Conservation (phyloP, 2,329 filamentous ascomycete species). For the Pestalotiopsis sp. region DNA sequence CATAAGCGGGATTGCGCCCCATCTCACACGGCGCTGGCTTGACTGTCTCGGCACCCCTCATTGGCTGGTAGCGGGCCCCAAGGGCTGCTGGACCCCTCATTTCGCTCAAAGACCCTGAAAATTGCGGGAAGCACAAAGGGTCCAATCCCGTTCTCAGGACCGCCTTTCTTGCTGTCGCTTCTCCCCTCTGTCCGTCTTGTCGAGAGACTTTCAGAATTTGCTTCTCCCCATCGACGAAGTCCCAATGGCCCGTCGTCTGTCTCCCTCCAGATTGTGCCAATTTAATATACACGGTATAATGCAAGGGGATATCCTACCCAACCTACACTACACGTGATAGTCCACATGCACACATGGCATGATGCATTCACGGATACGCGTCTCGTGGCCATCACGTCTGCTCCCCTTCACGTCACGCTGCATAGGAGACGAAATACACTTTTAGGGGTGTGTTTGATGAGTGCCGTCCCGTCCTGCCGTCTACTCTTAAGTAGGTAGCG, state of each 20-base stretch:
- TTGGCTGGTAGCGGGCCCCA: not conserved
- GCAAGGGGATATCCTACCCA: no score
- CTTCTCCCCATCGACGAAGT: not conserved
- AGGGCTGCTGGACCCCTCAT: conserved; percentile 9
- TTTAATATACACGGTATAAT: no score
- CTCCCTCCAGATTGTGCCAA: no score
- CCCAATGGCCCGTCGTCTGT: no score
- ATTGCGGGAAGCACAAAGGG: conserved; percentile 23
- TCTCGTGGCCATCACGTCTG: not conserved
- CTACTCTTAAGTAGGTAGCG: not conserved
- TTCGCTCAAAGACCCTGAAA: conserved; percentile 20
- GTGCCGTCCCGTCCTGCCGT: not conserved
- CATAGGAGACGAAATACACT: not conserved
- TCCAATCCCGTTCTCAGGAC: conserved; percentile 7
- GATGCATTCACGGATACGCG: no score
- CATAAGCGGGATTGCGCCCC: not conserved
- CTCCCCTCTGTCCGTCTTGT: not conserved
- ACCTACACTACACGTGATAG: no score
- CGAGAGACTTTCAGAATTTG: not conserved
- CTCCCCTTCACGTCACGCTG: not conserved
- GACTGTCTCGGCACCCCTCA: not conserved
- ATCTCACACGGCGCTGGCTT: not conserved
- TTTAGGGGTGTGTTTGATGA: not conserved
- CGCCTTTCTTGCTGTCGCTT: not conserved
- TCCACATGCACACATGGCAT: no score